Evolutionary conservation across 441 rosid genomes (phyloP), one percentile per base, ranked within the genome.

Genomic region (Pelargonium myrrhifolium): DNA sequence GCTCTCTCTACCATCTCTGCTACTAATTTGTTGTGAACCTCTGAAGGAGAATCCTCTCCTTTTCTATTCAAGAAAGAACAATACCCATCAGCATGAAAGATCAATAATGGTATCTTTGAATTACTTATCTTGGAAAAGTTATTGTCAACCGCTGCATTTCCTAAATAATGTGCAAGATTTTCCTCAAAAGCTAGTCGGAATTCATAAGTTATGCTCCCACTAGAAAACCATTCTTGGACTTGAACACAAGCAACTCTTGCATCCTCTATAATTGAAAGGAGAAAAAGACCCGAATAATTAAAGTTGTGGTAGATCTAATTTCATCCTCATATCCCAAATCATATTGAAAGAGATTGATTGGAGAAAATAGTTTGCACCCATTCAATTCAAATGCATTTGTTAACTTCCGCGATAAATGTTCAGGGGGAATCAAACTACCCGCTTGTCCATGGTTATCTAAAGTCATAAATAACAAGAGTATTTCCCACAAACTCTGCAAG

Each of bases 141-240:
- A 15, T 28, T 40, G 62, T 61, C 74, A 65, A 14, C 69, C 47
- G 72, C 49, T 18, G 68, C 64, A 71, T 73, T 77, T 69, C 42
- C 75, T 58, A 62, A 59, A 69, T 53, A 69, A 71, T 78, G 68
- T 5, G 67, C 65, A 51, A 35, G 15, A 71, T 65, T 11, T 24
- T 81, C 82, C 78, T 85, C 89, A 66, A 70, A 69, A 71, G 82
- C 83, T 73, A 85, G 72, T 76, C 78, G 70, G 17, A 79, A 70
- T 61, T 72, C 82, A 55, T 81, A 81, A 56, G 75, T n/a, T n/a
- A 71, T 12, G 79, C 84, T 66, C 89, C 85, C 49, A 83, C 82
- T 0, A 65, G 79, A 64, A 81, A 68, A 65, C 78, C 82, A 40
- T 71, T 78, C 70, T 67, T 71, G 15, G 74, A 71, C 85, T 83